Conservation (phyloP, 2,329 filamentous ascomycete species). For the Ophiostoma pallidulum region DNA sequence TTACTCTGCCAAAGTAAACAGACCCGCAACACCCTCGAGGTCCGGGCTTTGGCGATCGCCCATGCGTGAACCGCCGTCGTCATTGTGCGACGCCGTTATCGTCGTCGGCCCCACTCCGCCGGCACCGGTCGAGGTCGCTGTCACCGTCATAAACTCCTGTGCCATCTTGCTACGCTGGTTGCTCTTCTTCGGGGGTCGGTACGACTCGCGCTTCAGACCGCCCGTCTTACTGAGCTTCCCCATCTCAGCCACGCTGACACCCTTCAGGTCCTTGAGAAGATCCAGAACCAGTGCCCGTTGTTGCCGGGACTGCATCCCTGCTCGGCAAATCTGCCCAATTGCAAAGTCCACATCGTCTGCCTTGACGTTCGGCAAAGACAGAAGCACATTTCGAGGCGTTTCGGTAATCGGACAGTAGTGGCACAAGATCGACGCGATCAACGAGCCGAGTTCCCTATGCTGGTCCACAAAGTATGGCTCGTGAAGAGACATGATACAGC, state of each 20-base stretch:
- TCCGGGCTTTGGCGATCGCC: conserved; percentile 34
- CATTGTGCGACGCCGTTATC: not conserved
- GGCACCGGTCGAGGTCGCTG: conserved; percentile 17
- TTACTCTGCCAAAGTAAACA: conserved; percentile 29
- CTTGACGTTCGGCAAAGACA: conserved; percentile 69
- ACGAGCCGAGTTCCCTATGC: conserved; percentile 79
- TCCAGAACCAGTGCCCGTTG: conserved; percentile 77
- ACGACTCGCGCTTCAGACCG: conserved; percentile 24
- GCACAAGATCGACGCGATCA: conserved; percentile 78
- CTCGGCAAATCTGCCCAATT: conserved; percentile 49
- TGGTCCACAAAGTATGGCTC: conserved; percentile 95
- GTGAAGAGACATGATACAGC: conserved; percentile 81
- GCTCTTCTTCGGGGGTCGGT: conserved; percentile 29
- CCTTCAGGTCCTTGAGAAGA: conserved; percentile 74
- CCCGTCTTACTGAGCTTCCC: conserved; percentile 62
- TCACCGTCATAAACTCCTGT: conserved; percentile 55
- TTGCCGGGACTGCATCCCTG: conserved; percentile 55
- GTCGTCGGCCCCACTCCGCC: not conserved
- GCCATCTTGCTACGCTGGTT: conserved; percentile 48
- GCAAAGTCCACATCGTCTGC: conserved; percentile 56
- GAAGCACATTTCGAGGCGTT: conserved; percentile 66
- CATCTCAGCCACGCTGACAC: conserved; percentile 86
- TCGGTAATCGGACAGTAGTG: conserved; percentile 61
- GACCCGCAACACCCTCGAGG: conserved; percentile 45
- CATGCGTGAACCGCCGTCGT: conserved; percentile 8